These are phyloP conservation scores for Diplodia intermedia DNA, from an alignment of 2,329 filamentous ascomycete genomes.

Conservation along the genomic window DNA sequence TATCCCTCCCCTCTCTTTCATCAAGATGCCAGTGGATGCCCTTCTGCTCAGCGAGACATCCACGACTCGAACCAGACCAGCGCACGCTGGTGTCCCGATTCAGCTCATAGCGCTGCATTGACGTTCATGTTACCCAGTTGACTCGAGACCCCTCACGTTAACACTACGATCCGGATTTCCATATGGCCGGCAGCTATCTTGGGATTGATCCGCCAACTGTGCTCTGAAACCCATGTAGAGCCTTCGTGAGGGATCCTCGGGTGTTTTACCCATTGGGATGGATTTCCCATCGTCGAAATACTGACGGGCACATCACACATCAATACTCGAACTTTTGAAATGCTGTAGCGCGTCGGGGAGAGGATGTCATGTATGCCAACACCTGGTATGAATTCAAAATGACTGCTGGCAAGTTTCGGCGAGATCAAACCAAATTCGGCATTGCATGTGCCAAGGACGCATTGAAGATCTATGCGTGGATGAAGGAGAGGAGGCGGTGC, in stretches of 20 bases:
- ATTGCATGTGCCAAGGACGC: neutral
- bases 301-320: neutral
- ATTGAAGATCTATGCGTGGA: neutral
- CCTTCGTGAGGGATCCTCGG: neutral
- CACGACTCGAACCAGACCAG: too few species aligned
- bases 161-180: neutral
- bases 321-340: neutral
- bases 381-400: neutral
- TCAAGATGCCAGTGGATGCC: neutral
- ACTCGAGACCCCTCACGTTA: neutral
- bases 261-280: too few species aligned
- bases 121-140: neutral
- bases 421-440: too few species aligned
- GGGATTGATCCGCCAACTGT: neutral
- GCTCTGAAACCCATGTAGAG: neutral
- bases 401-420: neutral
- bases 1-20: neutral
- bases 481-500: too few species aligned
- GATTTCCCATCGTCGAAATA: neutral
- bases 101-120: constrained; percentile 3
- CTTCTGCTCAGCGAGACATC: neutral
- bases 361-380: neutral
- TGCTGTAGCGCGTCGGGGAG: neutral
- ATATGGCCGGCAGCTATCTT: neutral
- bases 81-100: neutral